Percentiles rank a stretch among this genome's conserved stretches.
phyloP scores from a whole-genome alignment of 1,284 basidiomycete genomes.

The Sanghuangporus baumii region DNA sequence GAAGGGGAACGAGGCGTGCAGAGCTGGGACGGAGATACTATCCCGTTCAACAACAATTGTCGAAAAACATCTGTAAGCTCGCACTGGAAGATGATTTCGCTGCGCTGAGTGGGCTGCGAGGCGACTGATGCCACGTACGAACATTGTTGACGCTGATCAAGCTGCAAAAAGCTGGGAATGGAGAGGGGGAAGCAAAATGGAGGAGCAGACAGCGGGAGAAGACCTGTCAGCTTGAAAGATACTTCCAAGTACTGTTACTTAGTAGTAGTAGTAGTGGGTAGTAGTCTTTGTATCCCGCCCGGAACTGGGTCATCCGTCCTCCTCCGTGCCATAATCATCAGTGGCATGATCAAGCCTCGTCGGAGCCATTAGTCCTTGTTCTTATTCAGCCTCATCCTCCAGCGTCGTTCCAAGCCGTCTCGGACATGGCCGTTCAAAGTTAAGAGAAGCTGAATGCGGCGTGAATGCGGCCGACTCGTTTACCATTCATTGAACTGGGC shows the following conservation, averaged over 20 bases:
- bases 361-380: neutral
- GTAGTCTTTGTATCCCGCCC: too few species aligned
- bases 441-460: neutral
- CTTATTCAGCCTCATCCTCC: neutral
- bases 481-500: neutral
- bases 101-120: neutral
- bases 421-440: neutral
- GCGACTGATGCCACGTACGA: neutral
- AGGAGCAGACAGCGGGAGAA: neutral
- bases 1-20: constrained; percentile 8
- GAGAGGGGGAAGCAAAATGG: neutral
- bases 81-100: neutral
- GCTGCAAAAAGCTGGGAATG: neutral
- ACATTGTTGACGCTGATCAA: neutral
- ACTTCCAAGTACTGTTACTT: neutral
- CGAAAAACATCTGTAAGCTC: neutral
- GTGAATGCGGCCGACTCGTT: neutral
- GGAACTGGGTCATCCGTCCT: too few species aligned
- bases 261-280: too few species aligned
- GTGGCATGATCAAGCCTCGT: too few species aligned
- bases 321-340: too few species aligned
- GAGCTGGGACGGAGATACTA: constrained; percentile 3
- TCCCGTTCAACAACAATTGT: neutral
- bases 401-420: neutral
- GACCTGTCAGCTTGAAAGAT: neutral